Evolutionary conservation across 805 yeast species (phyloP).

Genomic region (Ascoidea asiatica): DNA sequence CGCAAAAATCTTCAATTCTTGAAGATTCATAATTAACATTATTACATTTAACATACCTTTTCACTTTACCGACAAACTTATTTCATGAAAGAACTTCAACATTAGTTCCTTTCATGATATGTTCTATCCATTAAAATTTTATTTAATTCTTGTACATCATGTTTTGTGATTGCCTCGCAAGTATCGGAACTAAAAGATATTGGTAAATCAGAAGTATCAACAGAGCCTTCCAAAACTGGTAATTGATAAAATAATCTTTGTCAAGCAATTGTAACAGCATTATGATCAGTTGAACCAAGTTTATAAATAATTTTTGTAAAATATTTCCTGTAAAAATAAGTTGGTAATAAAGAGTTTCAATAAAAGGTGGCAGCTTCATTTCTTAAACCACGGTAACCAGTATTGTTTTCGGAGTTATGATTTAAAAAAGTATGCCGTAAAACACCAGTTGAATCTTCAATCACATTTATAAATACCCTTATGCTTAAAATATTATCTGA

Average conservation of each 20-base stretch:
- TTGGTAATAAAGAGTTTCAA: slow-evolving; percentile 81
- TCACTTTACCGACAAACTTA: slow-evolving; percentile 94
- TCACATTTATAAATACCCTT: slow-evolving; percentile 61
- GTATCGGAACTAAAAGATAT: slow-evolving; percentile 95
- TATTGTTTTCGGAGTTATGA: slow-evolving; percentile 73
- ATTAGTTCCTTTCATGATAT: slow-evolving; percentile 77
- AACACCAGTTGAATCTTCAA: slow-evolving; percentile 88
- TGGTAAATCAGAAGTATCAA: slow-evolving; percentile 79
- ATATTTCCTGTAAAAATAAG: slow-evolving; percentile 71
- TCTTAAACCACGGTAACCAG: slow-evolving; percentile 86
- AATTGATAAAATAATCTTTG: slow-evolving; percentile 80
- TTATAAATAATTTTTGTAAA: slow-evolving; percentile 80
- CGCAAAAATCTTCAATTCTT: slow-evolving; percentile 94
- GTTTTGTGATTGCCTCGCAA: slow-evolving; percentile 91
- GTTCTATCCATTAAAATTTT: slow-evolving; percentile 90
- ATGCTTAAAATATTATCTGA: slow-evolving; percentile 45
- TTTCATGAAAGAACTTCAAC: slow-evolving; percentile 67
- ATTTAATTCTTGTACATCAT: slow-evolving; percentile 93
- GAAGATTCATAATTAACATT: slow-evolving; percentile 89
- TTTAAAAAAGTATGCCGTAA: slow-evolving; percentile 81
- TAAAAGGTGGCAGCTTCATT: slow-evolving; percentile 99
- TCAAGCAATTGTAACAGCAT: slow-evolving; percentile 68
- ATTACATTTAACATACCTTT: slow-evolving; percentile 82
- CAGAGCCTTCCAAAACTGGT: slow-evolving; percentile 58
- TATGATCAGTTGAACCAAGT: slow-evolving; percentile 63